Conservation (phyloP, 139 green algal species). For the Chlamydomonas sp. region DNA sequence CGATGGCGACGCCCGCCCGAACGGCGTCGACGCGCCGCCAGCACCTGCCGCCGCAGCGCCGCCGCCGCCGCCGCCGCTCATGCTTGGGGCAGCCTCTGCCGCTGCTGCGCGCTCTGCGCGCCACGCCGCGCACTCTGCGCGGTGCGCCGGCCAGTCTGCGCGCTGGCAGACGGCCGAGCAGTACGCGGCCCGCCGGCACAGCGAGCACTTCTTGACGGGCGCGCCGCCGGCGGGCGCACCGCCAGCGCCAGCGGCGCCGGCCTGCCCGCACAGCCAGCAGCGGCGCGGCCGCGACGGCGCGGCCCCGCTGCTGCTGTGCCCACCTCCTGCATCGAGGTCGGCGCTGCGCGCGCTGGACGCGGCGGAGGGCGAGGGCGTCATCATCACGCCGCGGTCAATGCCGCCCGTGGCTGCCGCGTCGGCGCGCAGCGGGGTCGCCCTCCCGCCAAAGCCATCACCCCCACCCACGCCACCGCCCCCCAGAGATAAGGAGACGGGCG, state of each 20-base stretch:
- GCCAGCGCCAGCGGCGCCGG: background rate
- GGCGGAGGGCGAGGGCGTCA: too few relatives aligned
- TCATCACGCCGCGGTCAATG: slow-evolving; percentile 3
- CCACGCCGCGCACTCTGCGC: background rate
- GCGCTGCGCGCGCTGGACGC: too few relatives aligned
- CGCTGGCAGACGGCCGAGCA: slow-evolving; percentile 4
- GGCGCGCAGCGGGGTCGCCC: background rate
- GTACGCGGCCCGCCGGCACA: background rate
- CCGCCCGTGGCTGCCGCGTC: background rate
- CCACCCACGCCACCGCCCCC: background rate
- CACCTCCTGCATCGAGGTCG: too few relatives aligned
- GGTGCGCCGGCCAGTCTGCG: background rate
- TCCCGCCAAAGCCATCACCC: background rate
- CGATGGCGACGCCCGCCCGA: too few relatives aligned
- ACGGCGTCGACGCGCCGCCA: too few relatives aligned
- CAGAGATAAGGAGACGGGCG: too few relatives aligned
- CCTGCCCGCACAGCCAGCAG: background rate
- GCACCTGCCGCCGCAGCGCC: background rate
- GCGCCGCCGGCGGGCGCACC: background rate
- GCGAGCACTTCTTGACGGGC: background rate
- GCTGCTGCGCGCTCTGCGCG: background rate
- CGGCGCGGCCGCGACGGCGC: background rate
- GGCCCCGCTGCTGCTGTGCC: background rate
- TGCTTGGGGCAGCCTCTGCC: background rate
- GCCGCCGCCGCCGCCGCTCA: background rate